Evolutionary conservation across 805 yeast species (phyloP).

Genomic region (Kazachstania taianensis): DNA sequence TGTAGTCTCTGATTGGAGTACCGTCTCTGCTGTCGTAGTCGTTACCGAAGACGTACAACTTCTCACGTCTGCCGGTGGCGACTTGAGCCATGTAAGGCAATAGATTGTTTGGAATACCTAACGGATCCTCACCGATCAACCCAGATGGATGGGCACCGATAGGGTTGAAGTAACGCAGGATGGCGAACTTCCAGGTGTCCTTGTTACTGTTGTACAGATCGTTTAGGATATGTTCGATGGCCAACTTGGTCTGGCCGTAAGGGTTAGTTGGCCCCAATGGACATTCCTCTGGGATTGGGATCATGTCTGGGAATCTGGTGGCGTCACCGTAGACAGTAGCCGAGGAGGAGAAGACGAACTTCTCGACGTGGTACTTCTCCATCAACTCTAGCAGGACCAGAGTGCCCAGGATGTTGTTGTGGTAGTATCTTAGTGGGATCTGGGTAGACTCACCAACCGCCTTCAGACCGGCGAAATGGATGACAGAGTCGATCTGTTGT

Average conservation of each 20-base stretch:
- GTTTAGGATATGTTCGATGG: slow-evolving; percentile 51
- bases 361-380: slow-evolving; percentile 36
- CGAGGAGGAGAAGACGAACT: slow-evolving; percentile 63
- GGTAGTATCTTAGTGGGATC: slow-evolving; percentile 59
- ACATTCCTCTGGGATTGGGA: slow-evolving; percentile 71
- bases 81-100: slow-evolving; percentile 71
- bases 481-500: slow-evolving; percentile 45
- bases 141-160: slow-evolving; percentile 84
- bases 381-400: slow-evolving; percentile 46
- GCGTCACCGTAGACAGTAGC: slow-evolving; percentile 84
- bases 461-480: slow-evolving; percentile 76
- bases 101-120: slow-evolving; percentile 66
- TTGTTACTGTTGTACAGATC: slow-evolving; percentile 41
- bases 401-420: slow-evolving; percentile 59
- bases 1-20: slow-evolving; percentile 73
- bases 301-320: slow-evolving; percentile 57
- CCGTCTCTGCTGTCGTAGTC: slow-evolving; percentile 69
- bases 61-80: slow-evolving; percentile 59
- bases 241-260: slow-evolving; percentile 61
- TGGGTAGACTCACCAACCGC: slow-evolving; percentile 72
- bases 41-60: slow-evolving; percentile 58
- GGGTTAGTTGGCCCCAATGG: slow-evolving; percentile 70
- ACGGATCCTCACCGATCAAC: slow-evolving; percentile 69
- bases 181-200: slow-evolving; percentile 41
- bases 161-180: slow-evolving; percentile 72